Percentiles rank a stretch among this genome's conserved stretches.
Evolutionary conservation across 768 basidiomycete genomes (phyloP).

Genomic region (Rhodotorula paludigena): DNA sequence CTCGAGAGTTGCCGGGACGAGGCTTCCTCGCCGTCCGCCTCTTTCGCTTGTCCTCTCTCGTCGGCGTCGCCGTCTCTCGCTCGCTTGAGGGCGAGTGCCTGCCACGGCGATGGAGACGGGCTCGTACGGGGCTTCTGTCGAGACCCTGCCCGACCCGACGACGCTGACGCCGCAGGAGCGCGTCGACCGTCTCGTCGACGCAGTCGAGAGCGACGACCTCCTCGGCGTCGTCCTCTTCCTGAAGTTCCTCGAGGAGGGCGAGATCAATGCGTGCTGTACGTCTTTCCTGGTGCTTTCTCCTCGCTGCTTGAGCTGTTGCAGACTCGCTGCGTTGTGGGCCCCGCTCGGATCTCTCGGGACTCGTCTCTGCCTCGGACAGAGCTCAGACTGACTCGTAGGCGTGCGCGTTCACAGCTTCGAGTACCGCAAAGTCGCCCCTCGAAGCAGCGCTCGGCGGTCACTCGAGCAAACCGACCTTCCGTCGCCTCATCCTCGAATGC

Average conservation of each 20-base stretch:
- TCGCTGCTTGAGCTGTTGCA: neutral
- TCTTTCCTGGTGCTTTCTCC: neutral
- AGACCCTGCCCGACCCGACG: neutral
- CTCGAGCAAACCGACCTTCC: neutral
- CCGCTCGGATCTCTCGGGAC: neutral
- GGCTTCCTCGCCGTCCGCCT: neutral
- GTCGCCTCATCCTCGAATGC: neutral
- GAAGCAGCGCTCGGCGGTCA: neutral
- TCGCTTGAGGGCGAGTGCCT: too few species aligned
- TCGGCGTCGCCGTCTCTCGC: too few species aligned
- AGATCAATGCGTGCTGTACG: neutral
- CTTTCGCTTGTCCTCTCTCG: neutral
- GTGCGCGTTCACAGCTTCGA: neutral
- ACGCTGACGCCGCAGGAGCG: neutral
- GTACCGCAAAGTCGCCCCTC: neutral
- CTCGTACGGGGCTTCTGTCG: too few species aligned
- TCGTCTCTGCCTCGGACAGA: too few species aligned
- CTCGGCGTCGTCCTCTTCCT: neutral
- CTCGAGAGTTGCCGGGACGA: too few species aligned
- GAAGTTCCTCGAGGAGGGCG: neutral
- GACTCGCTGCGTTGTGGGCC: neutral
- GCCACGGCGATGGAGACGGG: neutral
- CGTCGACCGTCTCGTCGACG: neutral
- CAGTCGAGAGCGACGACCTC: neutral
- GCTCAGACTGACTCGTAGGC: neutral